A percentile compares a stretch with the other conserved stretches of the same genome.
Evolutionary conservation across 2,329 filamentous ascomycete genomes (phyloP).

Genomic region (Fusarium stilboides): DNA sequence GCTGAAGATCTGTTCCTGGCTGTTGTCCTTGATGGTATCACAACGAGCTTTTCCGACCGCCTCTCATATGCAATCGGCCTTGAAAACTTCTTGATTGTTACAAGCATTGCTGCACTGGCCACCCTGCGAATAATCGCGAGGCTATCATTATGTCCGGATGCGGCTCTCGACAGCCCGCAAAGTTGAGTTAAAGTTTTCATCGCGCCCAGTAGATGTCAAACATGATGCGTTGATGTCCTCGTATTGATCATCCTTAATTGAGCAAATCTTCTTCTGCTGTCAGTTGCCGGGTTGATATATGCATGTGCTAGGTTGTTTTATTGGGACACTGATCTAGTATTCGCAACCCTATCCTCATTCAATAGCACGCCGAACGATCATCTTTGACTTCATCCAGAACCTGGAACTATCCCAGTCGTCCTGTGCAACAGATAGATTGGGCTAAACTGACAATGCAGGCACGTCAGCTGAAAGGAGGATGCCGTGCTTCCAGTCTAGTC

Average conservation of each 20-base stretch:
- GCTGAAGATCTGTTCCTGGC: constrained; percentile 21
- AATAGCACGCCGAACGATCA: neutral
- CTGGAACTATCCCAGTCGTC: constrained; percentile 22
- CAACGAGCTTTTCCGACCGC: constrained; percentile 10
- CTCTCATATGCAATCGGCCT: constrained; percentile 23
- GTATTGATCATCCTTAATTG: too few species aligned
- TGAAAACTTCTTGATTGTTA: neutral
- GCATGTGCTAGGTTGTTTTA: neutral
- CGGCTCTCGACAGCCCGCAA: constrained; percentile 1
- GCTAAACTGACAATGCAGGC: constrained; percentile 33
- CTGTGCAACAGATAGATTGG: constrained; percentile 41
- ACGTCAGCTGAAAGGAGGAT: constrained; percentile 33
- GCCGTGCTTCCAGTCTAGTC: constrained; percentile 39
- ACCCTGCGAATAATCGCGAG: neutral
- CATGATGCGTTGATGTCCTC: too few species aligned
- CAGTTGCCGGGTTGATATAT: too few species aligned
- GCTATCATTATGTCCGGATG: neutral
- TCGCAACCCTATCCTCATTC: neutral
- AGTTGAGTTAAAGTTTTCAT: neutral
- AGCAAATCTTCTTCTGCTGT: neutral
- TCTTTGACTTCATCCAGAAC: constrained; percentile 1
- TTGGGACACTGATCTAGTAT: neutral
- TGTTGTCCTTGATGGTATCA: constrained; percentile 10
- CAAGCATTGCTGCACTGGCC: neutral
- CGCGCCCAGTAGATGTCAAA: too few species aligned